Evolutionary conservation across 2,329 filamentous ascomycete genomes (phyloP), one percentile per base, ranked within the genome.

Genomic region (Fusarium nelsonii): DNA sequence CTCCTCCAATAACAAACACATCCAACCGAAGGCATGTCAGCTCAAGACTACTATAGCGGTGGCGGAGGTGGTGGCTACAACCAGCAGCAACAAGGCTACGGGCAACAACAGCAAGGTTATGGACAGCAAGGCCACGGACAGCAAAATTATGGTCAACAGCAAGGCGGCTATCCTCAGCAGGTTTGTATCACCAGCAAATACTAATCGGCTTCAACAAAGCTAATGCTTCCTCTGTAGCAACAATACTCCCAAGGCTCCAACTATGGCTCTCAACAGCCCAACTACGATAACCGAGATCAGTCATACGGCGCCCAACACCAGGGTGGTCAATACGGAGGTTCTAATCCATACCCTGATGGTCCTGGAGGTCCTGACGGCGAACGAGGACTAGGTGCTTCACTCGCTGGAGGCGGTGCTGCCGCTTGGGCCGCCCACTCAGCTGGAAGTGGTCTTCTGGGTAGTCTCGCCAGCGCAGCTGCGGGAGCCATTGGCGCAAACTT

Each of bases 401-500:
- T 87, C 16, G 62, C 84, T 3, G 84, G 84, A 34, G 81, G 83
- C 15, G 83, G 81, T 41, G 84, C 80, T 3, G 85, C 84, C 23
- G 84, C 82, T 8, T 85, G 81, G 69, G 76, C 84, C 0, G 84
- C 83, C 0, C 82, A 87, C 75, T 81, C 85, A 63, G 76, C 84
- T 20, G 85, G 84, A 10, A 84, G 84, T 41, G 84, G 84, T 18
- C 65, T 81, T 30, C 68, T 86, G 34, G 84, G 83, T 32, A 84
- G 84, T 3, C 71, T 85, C 4, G 83, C 80, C 3, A 83, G 83
- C 15, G 78, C 83, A 2, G 78, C 85, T 5, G 81, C 80, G 12
- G 85, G 85, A 37, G 84, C 84, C 1, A 78, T 86, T 36, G 82
- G 81, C 5, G 85, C 85, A 6, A 85, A 85, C 65, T 67, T 82